These are phyloP conservation scores for Candida sojae DNA, from an alignment of 1,139 yeast genomes.

Conservation along the genomic window DNA sequence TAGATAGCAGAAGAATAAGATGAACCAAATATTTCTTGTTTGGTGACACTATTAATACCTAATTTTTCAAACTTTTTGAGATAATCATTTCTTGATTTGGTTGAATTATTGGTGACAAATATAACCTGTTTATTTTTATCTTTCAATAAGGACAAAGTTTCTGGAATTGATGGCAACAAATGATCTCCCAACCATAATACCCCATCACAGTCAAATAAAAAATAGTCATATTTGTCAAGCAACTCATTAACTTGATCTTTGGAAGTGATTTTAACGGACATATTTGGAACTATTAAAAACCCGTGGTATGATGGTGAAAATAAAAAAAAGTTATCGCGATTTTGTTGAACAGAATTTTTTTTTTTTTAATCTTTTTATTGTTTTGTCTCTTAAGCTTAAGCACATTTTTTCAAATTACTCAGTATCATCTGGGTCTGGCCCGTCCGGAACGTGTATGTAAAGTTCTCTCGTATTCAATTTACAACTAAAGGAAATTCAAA, in stretches of 20 bases:
- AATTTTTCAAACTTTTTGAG: constrained; percentile 71
- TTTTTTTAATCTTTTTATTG: no score
- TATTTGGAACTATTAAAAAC: constrained; percentile 4
- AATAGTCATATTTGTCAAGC: constrained; percentile 38
- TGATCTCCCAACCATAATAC: constrained; percentile 53
- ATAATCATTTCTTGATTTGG: constrained; percentile 82
- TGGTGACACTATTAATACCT: constrained; percentile 63
- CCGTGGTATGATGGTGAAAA: no score
- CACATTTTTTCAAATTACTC: not conserved
- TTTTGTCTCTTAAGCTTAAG: not conserved
- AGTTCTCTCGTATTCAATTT: no score
- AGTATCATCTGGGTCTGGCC: no score
- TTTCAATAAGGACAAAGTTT: constrained; percentile 39
- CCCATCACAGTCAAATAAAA: constrained; percentile 51
- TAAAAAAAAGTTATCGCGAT: not conserved
- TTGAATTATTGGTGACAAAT: constrained; percentile 94
- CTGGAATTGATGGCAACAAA: constrained; percentile 40
- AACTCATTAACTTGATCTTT: constrained; percentile 19
- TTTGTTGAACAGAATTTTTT: not conserved
- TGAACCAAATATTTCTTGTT: constrained; percentile 84
- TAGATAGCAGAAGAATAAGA: constrained; percentile 92
- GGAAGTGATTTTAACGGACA: constrained; percentile 21
- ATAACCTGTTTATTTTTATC: constrained; percentile 58
- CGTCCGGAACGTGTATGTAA: no score
- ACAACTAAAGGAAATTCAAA: no score